Base-by-base conservation (phyloP, 306 rosid genomes). In the Vicia sativa region DNA sequence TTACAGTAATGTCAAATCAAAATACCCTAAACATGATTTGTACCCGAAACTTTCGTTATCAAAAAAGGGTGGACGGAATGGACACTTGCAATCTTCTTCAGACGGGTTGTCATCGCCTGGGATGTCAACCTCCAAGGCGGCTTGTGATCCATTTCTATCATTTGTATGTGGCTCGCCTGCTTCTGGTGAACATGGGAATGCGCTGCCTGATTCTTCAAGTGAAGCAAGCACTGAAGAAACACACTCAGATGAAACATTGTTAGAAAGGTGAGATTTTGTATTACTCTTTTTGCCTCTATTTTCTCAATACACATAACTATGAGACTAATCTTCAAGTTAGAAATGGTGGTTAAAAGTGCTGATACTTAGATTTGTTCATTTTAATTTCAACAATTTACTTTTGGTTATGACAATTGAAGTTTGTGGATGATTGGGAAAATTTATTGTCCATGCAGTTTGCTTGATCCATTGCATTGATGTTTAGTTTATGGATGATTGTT, bases 71-170 rank as follows among this genome's bases (percentile, higher is more conserved):
- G 71, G 56, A n/a, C 65, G 18, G 14, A 84, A 81, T 62, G 87
- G 35, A 71, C 78, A 16, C 44, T 43, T 74, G 59, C 80, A 13
- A 29, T 79, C 79, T 49, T 77, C 12, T 8, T 49, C 55, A 0
- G 55, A 49, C 11, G 55, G 10, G 55, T 49, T 49, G 12, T 18
- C 28, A 6, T 9, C 55, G 28, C 55, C 78, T 56, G 69, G 16
- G 29, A 72, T 28, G 43, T 85, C 86, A 65, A 78, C 85, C 79
- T 87, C 89, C 65, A 80, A 71, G 80, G 68, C 71, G 69, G 78
- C 73, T 23, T 48, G 62, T 21, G 91, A 89, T 80, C 82, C 87
- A 56, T 80, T 75, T 76, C 52, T 89, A 41, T 78, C 91, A 19
- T 89, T 87, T 70, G 58, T 89, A 68, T 42, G 31, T n/a, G 78